A percentile compares a stretch with the other conserved stretches of the same genome.
Conservation (phyloP, 345 rosid species). For the Psidium friedrichsthalianum region DNA sequence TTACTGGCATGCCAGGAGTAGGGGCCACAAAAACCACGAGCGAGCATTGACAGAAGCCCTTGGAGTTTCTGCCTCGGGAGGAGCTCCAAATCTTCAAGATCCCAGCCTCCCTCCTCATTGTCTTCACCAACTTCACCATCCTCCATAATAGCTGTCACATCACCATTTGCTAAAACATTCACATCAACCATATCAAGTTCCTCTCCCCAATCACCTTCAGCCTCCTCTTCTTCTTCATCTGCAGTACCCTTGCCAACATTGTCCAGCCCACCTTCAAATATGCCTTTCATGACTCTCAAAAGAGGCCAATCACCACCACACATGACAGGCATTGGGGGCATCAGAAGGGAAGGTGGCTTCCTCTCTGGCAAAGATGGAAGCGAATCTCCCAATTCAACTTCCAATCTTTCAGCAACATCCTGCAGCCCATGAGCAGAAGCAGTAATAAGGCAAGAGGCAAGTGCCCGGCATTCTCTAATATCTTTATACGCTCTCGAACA, state of each 20-base stretch:
- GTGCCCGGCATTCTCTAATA: conserved; percentile 82
- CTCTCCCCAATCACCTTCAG: conserved; percentile 75
- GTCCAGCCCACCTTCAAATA: conserved; percentile 88
- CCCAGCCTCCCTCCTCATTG: conserved; percentile 83
- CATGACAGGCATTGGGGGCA: conserved; percentile 67
- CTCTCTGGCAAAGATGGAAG: conserved; percentile 67
- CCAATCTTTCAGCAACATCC: conserved; percentile 66
- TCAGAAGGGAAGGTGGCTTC: conserved; percentile 57
- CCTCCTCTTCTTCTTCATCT: conserved; percentile 70
- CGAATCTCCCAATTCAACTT: conserved; percentile 58
- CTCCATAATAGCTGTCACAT: conserved; percentile 39
- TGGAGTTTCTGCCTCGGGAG: conserved; percentile 79
- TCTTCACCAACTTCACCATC: conserved; percentile 63
- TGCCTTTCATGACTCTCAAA: conserved; percentile 84
- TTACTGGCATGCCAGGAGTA: conserved; percentile 78
- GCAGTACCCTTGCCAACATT: conserved; percentile 32
- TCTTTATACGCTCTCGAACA: conserved; percentile 76
- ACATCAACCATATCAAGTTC: conserved; percentile 63
- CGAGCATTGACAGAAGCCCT: conserved; percentile 44
- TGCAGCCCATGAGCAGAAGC: conserved; percentile 76
- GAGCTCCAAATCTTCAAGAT: conserved; percentile 79
- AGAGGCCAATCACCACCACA: conserved; percentile 97
- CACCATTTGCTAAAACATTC: conserved; percentile 61
- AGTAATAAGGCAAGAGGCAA: conserved; percentile 82
- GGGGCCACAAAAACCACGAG: conserved; percentile 75